Evolutionary conservation across 176 grass and related monocot species (phyloP), one percentile per base, ranked within the genome.

Genomic region (Oryza glumipatula): DNA sequence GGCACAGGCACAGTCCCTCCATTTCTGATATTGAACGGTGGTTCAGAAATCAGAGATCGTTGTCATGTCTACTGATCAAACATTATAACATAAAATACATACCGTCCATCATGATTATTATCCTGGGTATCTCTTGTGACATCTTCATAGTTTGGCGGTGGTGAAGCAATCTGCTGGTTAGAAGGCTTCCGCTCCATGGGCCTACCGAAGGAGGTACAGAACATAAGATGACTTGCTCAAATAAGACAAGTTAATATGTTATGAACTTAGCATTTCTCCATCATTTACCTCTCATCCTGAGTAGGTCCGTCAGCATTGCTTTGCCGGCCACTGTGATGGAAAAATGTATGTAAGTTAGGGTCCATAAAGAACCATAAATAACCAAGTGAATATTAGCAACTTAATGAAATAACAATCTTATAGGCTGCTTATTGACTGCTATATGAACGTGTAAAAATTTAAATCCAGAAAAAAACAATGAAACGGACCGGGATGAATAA

Each of bases 81-180:
- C 23, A 54, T 51, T 78, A 39, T 52, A 83, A 72, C 32, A 56
- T 72, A 74, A 30, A 74, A 65, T 23, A 15, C 9, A 35, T 64
- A 96, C 96, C 88, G 92, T 67, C 92, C 89, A 63, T 89, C 82
- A 0, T 91, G 86, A 76, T 47, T 81, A 68, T 82, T 92, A n/a
- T 68, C 67, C 63, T 87, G 93, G 56, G 83, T 58, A 72, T 91
- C 91, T 79, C 79, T 86, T 65, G 83, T 72, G 9, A 81, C 88
- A 87, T 96, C 91, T 84, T 99, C 96, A 61, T 96, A 99, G 76
- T 43, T 90, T 11, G 96, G 96, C 39, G 96, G 96, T 33, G 94
- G 94, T 73, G 89, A 94, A 82, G 88, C 84, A 76, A 89, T 81
- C 85, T 94, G 91, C 76, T 93, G 91, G 54, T 89, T 89, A 76